A percentile compares a stretch with the other conserved stretches of the same genome.
phyloP scores from a whole-genome alignment of 2,329 filamentous ascomycete genomes.

The Colletotrichum incanum region DNA sequence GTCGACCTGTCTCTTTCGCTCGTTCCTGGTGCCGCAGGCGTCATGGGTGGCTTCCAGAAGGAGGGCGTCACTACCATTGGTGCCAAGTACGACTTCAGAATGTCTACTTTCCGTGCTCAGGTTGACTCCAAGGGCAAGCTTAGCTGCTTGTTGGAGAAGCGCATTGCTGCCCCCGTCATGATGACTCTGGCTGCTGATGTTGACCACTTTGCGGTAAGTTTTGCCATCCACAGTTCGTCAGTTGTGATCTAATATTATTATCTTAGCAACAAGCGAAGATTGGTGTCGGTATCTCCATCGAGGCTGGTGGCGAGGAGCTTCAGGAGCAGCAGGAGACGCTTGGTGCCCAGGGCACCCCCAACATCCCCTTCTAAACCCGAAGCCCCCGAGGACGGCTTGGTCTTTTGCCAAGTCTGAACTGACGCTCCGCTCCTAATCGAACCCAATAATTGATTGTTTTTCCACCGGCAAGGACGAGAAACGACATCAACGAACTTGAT shows the following conservation, averaged over 20 bases:
- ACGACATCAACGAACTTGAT: conserved; percentile 37
- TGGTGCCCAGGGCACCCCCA: conserved; percentile 67
- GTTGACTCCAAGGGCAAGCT: conserved; percentile 96
- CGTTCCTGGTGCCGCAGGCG: conserved; percentile 73
- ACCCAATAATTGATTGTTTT: conserved; percentile 43
- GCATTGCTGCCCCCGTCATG: conserved; percentile 91
- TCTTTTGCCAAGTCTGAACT: conserved; percentile 28
- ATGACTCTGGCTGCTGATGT: conserved; percentile 97
- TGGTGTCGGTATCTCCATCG: conserved; percentile 92
- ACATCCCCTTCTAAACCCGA: conserved; percentile 75
- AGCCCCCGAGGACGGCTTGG: conserved; percentile 16
- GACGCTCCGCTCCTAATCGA: conserved; percentile 47
- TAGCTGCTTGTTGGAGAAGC: conserved; percentile 94
- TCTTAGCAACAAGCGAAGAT: conserved; percentile 92
- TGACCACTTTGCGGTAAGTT: conserved; percentile 92
- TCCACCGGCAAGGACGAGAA: conserved; percentile 31
- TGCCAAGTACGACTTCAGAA: conserved; percentile 98
- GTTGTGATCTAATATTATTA: conserved; percentile 49
- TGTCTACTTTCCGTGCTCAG: conserved; percentile 95
- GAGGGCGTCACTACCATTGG: conserved; percentile 94
- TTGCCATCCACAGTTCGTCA: not conserved
- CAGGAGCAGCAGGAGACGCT: conserved; percentile 84
- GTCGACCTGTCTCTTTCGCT: conserved; percentile 94
- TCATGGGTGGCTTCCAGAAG: conserved; percentile 86
- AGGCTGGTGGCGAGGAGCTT: conserved; percentile 86